Evolutionary conservation across 2,329 filamentous ascomycete genomes (phyloP).

Genomic region (Chrysosphaeria jannelii): DNA sequence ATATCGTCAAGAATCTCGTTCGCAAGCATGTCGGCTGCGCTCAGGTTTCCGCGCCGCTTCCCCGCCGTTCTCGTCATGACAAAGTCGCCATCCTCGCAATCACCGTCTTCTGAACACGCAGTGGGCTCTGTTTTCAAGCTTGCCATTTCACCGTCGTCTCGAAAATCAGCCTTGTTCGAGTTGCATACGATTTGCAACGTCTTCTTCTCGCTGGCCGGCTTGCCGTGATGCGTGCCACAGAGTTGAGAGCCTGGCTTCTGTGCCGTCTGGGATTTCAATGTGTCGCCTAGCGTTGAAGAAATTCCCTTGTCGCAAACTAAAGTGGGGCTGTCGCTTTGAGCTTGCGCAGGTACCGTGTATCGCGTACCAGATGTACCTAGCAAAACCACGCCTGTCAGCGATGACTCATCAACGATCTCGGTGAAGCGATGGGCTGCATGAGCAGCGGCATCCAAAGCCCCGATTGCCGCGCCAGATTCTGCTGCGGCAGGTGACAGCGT

Average conservation of each 20-base stretch:
- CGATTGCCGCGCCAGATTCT: too few relatives aligned
- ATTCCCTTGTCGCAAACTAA: too few relatives aligned
- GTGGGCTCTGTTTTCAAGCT: too few relatives aligned
- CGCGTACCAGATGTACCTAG: too few relatives aligned
- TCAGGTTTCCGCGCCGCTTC: slow-evolving; percentile 5
- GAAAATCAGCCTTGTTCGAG: background rate
- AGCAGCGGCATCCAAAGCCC: too few relatives aligned
- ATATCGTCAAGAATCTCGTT: slow-evolving; percentile 6
- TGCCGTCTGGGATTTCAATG: background rate
- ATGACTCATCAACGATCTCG: too few relatives aligned
- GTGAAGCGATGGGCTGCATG: too few relatives aligned
- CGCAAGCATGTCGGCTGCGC: slow-evolving; percentile 5
- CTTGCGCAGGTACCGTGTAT: background rate
- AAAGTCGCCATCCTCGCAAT: slow-evolving; percentile 4
- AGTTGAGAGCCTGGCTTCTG: background rate
- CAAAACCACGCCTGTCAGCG: too few relatives aligned
- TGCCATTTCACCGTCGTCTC: too few relatives aligned
- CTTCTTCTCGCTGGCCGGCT: background rate
- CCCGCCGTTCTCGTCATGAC: slow-evolving; percentile 5
- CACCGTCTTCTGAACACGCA: slow-evolving; percentile 2
- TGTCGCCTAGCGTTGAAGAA: background rate
- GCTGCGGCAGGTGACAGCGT: background rate
- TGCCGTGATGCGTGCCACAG: background rate
- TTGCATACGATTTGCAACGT: background rate
- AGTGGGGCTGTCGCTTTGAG: too few relatives aligned